These are phyloP conservation scores for Emmonsia crescens DNA, from an alignment of 2,329 filamentous ascomycete species.

Conservation along the genomic window DNA sequence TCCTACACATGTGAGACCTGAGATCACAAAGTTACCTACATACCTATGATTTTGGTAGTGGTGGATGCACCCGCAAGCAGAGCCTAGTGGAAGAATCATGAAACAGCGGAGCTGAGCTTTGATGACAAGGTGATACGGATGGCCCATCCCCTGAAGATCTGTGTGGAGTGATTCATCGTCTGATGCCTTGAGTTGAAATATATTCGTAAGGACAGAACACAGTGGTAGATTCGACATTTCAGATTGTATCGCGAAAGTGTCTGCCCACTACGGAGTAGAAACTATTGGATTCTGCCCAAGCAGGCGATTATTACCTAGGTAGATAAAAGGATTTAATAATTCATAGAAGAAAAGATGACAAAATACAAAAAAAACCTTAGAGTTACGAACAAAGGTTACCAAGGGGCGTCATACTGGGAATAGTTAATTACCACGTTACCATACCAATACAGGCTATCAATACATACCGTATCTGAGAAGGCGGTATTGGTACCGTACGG, in stretches of 20 bases:
- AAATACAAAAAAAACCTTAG: too few relatives aligned
- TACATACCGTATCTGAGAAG: background rate
- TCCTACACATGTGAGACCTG: background rate
- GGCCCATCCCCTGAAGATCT: background rate
- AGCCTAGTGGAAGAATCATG: background rate
- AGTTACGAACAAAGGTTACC: background rate
- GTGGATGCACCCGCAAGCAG: background rate
- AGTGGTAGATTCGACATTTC: too few relatives aligned
- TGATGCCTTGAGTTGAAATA: background rate
- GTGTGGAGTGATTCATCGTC: background rate
- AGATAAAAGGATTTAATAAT: too few relatives aligned
- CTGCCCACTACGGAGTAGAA: too few relatives aligned
- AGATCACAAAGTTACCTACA: background rate
- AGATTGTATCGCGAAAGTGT: too few relatives aligned
- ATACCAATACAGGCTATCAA: background rate
- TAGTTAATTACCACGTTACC: background rate
- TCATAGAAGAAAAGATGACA: too few relatives aligned
- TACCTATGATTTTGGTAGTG: background rate
- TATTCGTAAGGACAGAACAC: background rate
- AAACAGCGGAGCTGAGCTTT: constrained; percentile 1
- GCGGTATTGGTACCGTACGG: constrained; percentile 1
- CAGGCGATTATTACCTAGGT: too few relatives aligned
- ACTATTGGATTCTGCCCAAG: background rate
- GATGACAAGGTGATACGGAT: background rate
- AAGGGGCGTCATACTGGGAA: background rate